Base-by-base conservation (phyloP, 2,329 filamentous ascomycete species). In the Mariannaea elegans region DNA sequence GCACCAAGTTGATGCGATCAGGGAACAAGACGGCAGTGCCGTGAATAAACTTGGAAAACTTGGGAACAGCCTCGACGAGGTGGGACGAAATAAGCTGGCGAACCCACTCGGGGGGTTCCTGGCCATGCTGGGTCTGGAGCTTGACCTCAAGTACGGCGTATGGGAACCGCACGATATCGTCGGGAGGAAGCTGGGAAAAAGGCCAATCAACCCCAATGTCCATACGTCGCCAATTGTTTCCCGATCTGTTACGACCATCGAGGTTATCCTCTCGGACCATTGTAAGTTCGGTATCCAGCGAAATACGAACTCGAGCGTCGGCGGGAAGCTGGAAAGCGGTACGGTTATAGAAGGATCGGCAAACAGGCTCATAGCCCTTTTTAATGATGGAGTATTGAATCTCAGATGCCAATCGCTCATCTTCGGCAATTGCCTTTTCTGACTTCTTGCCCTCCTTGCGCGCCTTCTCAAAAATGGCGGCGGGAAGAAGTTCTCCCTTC, bases 1-100 rank as follows among this genome's bases (percentile, higher is more conserved):
- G 95, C 6, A 99, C 82, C 12, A 99, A 84, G 46, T 97, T 83
- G 76, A 99, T 99, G 55, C 91, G 88, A 42, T 89, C 85, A 0
- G 94, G 94, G 76, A 97, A 96, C 44, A 99, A 80, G 10, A 87
- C 91, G 9, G 94, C 94, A 2, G 90, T 93, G 59, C 95, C 95
- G 76, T 99, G 95, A 59, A 99, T 98, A 76, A 98, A 99, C 79
- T 99, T 99, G 72, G 93, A 97, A 78, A 98, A 99, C 75, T 99
- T 99, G 63, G 95, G 95, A 2, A 99, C 94, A n/a, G 95, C 94
- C 79, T 99, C 95, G 2, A 99, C 95, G 14, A 99, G 84, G 79
- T 99, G 95, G 63, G 93, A 97, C 12, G 92, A 86, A 42, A 93
- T 97, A 50, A 99, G 84, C 73, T 98, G 93, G 19, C 93, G 90